These are phyloP conservation scores for Paraglomus occultum DNA, from an alignment of 192 early-diverging fungal genomes.

Conservation along the genomic window DNA sequence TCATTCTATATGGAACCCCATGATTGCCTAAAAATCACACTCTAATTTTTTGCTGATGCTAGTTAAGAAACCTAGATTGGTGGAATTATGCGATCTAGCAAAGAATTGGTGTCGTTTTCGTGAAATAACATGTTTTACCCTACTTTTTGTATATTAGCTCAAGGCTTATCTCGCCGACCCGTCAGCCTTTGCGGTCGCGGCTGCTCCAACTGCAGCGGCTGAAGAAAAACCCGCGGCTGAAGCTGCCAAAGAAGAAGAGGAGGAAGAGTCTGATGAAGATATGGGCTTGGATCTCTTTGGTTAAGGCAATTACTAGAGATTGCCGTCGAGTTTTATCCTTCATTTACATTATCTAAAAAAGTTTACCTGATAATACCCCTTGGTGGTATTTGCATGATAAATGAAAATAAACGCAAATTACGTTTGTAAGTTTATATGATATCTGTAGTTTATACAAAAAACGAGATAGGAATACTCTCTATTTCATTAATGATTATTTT, in stretches of 20 bases:
- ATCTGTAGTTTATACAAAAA: too few species aligned
- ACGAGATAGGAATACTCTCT: too few species aligned
- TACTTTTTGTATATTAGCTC: conserved; percentile 55
- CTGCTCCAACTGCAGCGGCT: conserved; percentile 53
- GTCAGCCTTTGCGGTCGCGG: conserved; percentile 72
- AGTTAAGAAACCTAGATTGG: conserved; percentile 5
- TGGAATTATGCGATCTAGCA: conserved; percentile 8
- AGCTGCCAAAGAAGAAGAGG: conserved; percentile 55
- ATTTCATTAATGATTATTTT: too few species aligned
- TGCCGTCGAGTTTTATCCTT: background rate
- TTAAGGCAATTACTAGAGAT: conserved; percentile 47
- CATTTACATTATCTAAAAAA: background rate
- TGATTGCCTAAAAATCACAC: conserved; percentile 58
- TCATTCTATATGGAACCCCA: conserved; percentile 36
- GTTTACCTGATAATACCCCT: too few species aligned
- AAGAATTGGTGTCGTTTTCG: conserved; percentile 18
- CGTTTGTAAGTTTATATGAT: too few species aligned
- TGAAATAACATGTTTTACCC: conserved; percentile 5
- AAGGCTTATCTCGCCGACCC: conserved; percentile 95
- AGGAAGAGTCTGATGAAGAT: conserved; percentile 84
- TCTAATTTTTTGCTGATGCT: conserved; percentile 77
- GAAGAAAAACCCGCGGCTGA: conserved; percentile 54
- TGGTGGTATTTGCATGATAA: too few species aligned
- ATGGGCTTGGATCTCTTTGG: conserved; percentile 93
- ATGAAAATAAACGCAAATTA: too few species aligned